These are phyloP conservation scores for Tricladium varicosporioides DNA, from an alignment of 2,329 filamentous ascomycete genomes.

Conservation along the genomic window DNA sequence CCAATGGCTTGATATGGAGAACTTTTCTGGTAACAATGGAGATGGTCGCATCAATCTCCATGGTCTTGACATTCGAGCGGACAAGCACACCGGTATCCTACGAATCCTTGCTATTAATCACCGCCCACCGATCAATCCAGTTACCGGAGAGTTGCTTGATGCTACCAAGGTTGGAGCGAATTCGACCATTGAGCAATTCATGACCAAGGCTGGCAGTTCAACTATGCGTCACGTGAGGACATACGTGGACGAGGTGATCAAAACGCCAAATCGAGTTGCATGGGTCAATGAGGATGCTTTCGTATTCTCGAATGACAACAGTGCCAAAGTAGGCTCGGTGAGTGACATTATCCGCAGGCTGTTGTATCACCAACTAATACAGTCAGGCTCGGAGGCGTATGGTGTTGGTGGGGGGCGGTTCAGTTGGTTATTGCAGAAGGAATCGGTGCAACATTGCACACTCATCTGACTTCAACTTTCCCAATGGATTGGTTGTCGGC, in stretches of 20 bases:
- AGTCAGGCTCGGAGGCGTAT: conserved; percentile 29
- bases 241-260: conserved; percentile 30
- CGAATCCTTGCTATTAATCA: conserved; percentile 37
- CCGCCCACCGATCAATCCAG: conserved; percentile 33
- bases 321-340: conserved; percentile 30
- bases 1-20: conserved; percentile 22
- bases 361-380: background rate
- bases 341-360: conserved; percentile 9
- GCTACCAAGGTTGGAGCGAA: conserved; percentile 34
- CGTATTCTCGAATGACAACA: conserved; percentile 39
- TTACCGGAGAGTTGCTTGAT: conserved; percentile 33
- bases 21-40: conserved; percentile 27
- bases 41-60: conserved; percentile 34
- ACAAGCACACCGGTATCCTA: conserved; percentile 22
- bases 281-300: conserved; percentile 35
- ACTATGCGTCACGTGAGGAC: conserved; percentile 35
- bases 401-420: conserved; percentile 31
- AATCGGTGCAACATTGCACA: conserved; percentile 30
- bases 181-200: conserved; percentile 38
- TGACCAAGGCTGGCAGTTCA: conserved; percentile 25
- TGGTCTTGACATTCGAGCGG: conserved; percentile 34
- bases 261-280: conserved; percentile 38
- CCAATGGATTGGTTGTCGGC: conserved; percentile 36
- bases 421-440: conserved; percentile 30
- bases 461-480: conserved; percentile 26